A percentile compares a stretch with the other conserved stretches of the same genome.
Conservation (phyloP, 148 eudicot genomes). For the Spergularia bocconei region DNA sequence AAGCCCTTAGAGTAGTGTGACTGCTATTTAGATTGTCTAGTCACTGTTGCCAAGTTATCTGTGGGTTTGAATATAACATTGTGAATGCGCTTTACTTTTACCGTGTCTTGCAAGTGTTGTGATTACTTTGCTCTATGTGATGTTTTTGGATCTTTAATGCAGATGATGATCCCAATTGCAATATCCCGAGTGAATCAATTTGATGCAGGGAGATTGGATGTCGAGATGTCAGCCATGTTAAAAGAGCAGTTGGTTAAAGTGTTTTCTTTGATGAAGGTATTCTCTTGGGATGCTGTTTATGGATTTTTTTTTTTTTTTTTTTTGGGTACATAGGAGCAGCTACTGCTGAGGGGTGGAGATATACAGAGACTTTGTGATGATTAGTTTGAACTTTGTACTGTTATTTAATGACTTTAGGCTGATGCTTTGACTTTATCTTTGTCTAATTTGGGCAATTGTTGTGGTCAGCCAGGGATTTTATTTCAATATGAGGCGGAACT, state of each 20-base stretch:
- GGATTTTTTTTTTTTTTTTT: not conserved
- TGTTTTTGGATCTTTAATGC: conserved; percentile 14
- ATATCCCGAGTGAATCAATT: conserved; percentile 94
- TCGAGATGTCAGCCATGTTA: conserved; percentile 96
- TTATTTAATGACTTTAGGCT: not conserved
- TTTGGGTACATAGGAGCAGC: too few species aligned
- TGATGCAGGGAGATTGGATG: conserved; percentile 85
- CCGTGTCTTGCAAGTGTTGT: not conserved
- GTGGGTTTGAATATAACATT: not conserved
- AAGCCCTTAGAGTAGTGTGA: too few species aligned
- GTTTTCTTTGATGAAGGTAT: conserved; percentile 88
- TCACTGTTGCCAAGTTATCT: not conserved
- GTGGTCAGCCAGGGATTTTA: conserved; percentile 97
- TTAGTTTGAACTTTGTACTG: not conserved
- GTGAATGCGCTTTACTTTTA: not conserved
- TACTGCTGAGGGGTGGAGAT: too few species aligned
- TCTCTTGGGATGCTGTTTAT: conserved; percentile 12
- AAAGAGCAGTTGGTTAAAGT: conserved; percentile 93
- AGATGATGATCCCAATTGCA: conserved; percentile 61
- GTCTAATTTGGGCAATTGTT: conserved; percentile 30
- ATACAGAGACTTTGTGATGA: too few species aligned
- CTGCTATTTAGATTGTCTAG: not conserved
- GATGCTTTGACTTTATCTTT: conserved; percentile 1
- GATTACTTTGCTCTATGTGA: not conserved
- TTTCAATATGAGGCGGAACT: conserved; percentile 97